Base-by-base conservation (phyloP, 345 rosid species). In the Citrus maxima region DNA sequence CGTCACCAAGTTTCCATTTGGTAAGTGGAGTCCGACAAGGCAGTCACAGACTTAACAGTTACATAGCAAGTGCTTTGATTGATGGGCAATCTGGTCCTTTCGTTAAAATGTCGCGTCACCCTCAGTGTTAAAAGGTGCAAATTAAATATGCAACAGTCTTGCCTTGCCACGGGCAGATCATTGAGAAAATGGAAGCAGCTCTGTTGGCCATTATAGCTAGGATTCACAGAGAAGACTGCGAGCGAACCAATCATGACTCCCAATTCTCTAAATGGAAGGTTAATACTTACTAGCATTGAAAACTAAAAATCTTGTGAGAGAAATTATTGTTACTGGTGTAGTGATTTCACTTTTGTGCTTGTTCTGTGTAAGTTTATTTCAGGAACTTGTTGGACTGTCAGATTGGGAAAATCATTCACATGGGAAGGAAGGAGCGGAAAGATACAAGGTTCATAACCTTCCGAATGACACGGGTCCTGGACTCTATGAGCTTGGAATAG, bases 241-340 rank as follows among this genome's bases (percentile, higher is more conserved):
- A 80, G 2, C 92, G 86, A 27, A 91, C 95, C 76, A 91, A 89
- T 58, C 93, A 95, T 86, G 99, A 89, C 75, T 56, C 90, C 19
- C 78, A 79, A 18, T 93, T 93, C 92, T 89, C 90, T 74, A 86
- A 86, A 37, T 93, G 99, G 98, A 83, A 91, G 95, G 98, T 93
- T 67, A 5, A 54, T 18, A 18, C 21, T 16, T 54, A 16, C 16
- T 54, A 16, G 21, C 7, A 18, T 5, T 18, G 22, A 54, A 54
- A 18, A 54, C 58, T 54, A 54, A 54, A 49, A 54, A 54, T 54
- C 58, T 54, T 18, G 22, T 18, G 58, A 54, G 58, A 54, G 58
- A 22, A 16, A 19, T 54, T 18, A 54, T 54, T 54, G 58, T 54
- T 18, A 54, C 2, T 18, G 0, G 58, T 54, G 58, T 18, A 4